Evolutionary conservation across 805 yeast genomes (phyloP).

Genomic region (Teunomyces funiuensis): DNA sequence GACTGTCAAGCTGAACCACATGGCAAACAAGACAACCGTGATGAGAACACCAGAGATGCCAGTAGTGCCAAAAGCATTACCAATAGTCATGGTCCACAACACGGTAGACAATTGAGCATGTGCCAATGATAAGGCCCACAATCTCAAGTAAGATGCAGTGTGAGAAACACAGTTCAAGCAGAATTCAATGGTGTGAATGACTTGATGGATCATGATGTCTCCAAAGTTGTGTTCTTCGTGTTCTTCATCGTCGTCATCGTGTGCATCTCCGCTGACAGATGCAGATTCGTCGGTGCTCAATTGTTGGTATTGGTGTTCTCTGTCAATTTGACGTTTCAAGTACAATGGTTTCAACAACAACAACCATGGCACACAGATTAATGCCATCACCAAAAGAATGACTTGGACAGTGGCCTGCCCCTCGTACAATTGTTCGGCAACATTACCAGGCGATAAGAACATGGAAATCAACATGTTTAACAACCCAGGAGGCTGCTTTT

Average conservation of each 20-base stretch:
- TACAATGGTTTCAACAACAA: constrained; percentile 62
- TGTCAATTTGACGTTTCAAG: constrained; percentile 36
- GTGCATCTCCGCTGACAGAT: constrained; percentile 20
- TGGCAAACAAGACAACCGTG: constrained; percentile 62
- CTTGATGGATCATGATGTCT: constrained; percentile 75
- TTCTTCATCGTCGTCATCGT: constrained; percentile 37
- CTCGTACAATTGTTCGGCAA: constrained; percentile 63
- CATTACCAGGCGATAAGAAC: constrained; percentile 71
- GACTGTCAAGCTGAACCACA: constrained; percentile 75
- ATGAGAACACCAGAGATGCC: constrained; percentile 56
- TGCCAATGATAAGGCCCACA: constrained; percentile 79
- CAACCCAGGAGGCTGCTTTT: constrained; percentile 66
- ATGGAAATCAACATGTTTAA: constrained; percentile 73
- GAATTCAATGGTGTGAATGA: constrained; percentile 77
- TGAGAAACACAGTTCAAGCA: constrained; percentile 79
- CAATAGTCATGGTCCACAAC: constrained; percentile 74
- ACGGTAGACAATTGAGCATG: constrained; percentile 78
- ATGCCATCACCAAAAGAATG: constrained; percentile 55
- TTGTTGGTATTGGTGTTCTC: constrained; percentile 24
- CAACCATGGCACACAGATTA: constrained; percentile 75
- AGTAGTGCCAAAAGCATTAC: constrained; percentile 56
- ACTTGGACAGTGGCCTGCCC: constrained; percentile 66
- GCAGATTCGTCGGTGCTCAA: constrained; percentile 15
- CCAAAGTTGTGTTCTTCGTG: constrained; percentile 48
- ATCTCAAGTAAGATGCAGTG: constrained; percentile 73